Conservation (phyloP, 192 early-diverging fungal genomes). For the Linnemannia hyalina region DNA sequence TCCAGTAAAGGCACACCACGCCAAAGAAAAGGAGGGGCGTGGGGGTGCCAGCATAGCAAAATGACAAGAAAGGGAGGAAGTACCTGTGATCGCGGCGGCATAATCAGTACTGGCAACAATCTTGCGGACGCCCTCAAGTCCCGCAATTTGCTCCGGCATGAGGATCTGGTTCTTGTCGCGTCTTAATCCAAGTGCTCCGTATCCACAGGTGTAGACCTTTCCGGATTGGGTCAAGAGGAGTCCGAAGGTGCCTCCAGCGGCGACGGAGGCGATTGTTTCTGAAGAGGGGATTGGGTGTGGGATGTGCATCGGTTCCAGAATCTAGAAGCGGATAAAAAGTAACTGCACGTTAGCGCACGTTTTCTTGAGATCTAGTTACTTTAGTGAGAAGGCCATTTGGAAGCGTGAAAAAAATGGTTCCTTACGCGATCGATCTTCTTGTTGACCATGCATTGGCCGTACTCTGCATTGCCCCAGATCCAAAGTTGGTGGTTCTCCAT, state of each 20-base stretch:
- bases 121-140: conserved; percentile 53
- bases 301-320: conserved; percentile 69
- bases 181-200: conserved; percentile 75
- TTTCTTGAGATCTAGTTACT: background rate
- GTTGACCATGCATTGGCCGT: conserved; percentile 78
- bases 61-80: background rate
- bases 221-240: conserved; percentile 59
- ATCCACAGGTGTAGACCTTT: conserved; percentile 75
- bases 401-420: background rate
- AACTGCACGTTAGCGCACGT: background rate
- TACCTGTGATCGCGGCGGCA: conserved; percentile 68
- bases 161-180: conserved; percentile 58
- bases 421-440: conserved; percentile 69
- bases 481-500: conserved; percentile 66
- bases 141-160: conserved; percentile 56
- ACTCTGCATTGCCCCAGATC: conserved; percentile 84
- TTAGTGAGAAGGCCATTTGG: too few relatives aligned
- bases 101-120: conserved; percentile 75
- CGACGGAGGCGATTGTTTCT: conserved; percentile 63
- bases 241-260: conserved; percentile 76
- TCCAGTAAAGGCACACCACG: background rate
- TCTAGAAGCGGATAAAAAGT: conserved; percentile 39
- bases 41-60: too few relatives aligned
- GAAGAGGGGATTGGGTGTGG: conserved; percentile 53
- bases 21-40: background rate